Conservation (phyloP, 2,329 filamentous ascomycete genomes). For the Apiospora arundinis region DNA sequence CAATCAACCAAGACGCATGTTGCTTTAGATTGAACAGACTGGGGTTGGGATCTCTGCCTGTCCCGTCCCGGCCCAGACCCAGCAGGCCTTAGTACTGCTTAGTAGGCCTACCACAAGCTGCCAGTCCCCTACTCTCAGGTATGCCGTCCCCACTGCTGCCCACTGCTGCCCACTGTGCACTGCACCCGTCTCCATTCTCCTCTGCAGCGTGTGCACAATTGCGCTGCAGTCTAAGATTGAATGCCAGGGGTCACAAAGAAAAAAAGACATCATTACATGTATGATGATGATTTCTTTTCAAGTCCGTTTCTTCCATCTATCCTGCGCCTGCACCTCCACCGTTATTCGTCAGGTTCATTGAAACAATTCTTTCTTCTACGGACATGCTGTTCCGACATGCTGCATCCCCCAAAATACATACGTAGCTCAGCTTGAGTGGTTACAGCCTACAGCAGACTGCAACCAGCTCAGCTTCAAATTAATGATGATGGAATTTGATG, state of each 20-base stretch:
- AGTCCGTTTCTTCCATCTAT: not conserved
- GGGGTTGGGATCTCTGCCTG: conserved; percentile 2
- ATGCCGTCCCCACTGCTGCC: not conserved
- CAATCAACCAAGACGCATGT: conserved; percentile 1
- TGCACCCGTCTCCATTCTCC: not conserved
- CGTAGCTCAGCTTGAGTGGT: not conserved
- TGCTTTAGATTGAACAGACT: not conserved
- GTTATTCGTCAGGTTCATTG: not conserved
- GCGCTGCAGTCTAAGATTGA: conserved; percentile 1
- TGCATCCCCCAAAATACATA: not conserved
- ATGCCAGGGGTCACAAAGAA: not conserved
- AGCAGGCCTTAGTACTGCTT: not conserved
- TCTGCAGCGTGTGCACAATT: too few species aligned
- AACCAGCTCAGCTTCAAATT: not conserved
- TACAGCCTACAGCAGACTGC: not conserved
- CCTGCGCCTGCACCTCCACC: not conserved
- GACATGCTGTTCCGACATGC: not conserved
- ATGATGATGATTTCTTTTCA: not conserved
- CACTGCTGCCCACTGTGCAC: not conserved
- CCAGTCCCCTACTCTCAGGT: not conserved
- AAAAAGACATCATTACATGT: not conserved
- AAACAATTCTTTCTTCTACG: not conserved
- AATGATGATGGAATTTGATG: conserved; percentile 13
- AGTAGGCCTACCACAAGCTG: too few species aligned
- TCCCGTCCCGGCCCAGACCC: conserved; percentile 2